Conservation (phyloP, 2,329 filamentous ascomycete genomes). For the Didymella sp. region DNA sequence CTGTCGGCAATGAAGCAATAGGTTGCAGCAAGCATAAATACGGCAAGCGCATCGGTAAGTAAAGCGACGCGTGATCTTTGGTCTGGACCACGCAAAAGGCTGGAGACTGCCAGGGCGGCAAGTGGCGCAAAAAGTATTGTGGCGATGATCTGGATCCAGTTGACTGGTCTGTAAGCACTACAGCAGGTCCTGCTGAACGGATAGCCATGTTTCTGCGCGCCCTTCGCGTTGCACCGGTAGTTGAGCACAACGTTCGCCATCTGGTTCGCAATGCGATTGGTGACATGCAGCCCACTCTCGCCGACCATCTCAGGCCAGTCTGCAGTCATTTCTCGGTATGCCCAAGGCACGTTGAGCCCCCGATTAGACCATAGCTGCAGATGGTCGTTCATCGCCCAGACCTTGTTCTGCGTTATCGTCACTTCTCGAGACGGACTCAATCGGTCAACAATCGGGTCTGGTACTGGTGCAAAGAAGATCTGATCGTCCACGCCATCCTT, state of each 20-base stretch:
- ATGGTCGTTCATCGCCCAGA: conserved; percentile 62
- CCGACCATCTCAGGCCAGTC: conserved; percentile 51
- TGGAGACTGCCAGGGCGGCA: conserved; percentile 13
- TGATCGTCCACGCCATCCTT: conserved; percentile 39
- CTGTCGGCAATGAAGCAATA: conserved; percentile 64
- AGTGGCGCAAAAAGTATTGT: conserved; percentile 40
- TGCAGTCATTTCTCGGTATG: conserved; percentile 59
- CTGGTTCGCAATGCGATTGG: conserved; percentile 54
- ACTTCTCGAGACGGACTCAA: conserved; percentile 52
- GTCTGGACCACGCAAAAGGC: not conserved
- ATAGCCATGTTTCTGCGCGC: conserved; percentile 48
- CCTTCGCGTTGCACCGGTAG: conserved; percentile 60
- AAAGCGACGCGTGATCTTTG: not conserved
- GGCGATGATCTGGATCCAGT: conserved; percentile 47
- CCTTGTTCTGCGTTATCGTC: conserved; percentile 58
- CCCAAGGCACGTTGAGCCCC: conserved; percentile 57
- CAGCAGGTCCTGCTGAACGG: conserved; percentile 63
- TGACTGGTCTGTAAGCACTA: conserved; percentile 52
- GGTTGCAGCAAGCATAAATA: conserved; percentile 7
- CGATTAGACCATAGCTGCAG: conserved; percentile 53
- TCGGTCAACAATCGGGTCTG: conserved; percentile 53
- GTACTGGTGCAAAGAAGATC: conserved; percentile 56
- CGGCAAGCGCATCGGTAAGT: conserved; percentile 6
- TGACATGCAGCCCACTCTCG: conserved; percentile 59
- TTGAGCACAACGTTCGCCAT: conserved; percentile 64